Evolutionary conservation across 2,329 filamentous ascomycete genomes (phyloP).

Genomic region (Colletotrichum tropicicola): DNA sequence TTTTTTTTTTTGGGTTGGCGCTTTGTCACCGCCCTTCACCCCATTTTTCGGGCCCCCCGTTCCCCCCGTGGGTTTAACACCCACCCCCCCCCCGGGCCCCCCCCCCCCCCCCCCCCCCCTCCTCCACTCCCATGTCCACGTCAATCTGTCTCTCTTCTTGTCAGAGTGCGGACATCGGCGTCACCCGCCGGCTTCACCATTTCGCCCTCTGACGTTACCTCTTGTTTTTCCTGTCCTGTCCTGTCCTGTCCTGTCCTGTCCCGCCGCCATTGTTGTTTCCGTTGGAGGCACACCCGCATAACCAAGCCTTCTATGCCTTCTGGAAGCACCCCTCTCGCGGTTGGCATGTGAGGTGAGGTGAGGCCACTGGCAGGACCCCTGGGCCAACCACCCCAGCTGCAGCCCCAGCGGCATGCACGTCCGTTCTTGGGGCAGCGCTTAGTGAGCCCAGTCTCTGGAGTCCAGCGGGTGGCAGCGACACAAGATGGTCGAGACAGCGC

Average conservation of each 20-base stretch:
- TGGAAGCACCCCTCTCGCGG: constrained; percentile 13
- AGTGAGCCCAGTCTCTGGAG: constrained; percentile 19
- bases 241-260: background rate
- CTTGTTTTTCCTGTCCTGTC: background rate
- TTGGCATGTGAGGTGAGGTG: constrained; percentile 1
- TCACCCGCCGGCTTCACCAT: background rate
- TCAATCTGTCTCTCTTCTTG: constrained; percentile 24
- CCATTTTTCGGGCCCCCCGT: too few species aligned
- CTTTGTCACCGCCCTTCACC: too few species aligned
- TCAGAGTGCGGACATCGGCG: constrained; percentile 11
- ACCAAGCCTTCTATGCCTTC: constrained; percentile 25
- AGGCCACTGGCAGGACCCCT: constrained; percentile 2
- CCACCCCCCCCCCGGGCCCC: background rate
- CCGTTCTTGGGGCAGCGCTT: constrained; percentile 22
- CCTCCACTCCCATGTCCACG: constrained; percentile 11
- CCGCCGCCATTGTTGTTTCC: background rate
- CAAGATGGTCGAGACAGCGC: constrained; percentile 18
- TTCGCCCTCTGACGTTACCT: constrained; percentile 12
- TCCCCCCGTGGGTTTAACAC: too few species aligned
- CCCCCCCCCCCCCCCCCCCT: background rate
- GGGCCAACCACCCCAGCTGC: constrained; percentile 17
- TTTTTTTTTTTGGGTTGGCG: too few species aligned
- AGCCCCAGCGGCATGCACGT: constrained; percentile 17
- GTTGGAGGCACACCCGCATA: background rate
- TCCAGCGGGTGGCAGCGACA: constrained; percentile 9